Conservation (phyloP, 306 rosid species). For the Chamaecrista fasciculata region DNA sequence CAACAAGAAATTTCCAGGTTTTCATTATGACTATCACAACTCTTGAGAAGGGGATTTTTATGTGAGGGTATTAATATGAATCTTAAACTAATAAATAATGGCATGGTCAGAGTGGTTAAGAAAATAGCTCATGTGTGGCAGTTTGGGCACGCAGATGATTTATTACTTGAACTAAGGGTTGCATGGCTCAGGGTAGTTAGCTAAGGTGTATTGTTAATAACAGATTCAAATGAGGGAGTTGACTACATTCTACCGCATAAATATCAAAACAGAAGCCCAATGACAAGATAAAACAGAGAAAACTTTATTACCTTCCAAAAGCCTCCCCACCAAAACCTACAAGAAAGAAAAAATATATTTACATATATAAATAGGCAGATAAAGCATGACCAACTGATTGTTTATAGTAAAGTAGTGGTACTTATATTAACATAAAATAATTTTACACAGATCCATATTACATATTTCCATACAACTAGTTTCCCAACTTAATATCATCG, state of each 20-base stretch:
- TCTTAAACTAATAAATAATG: too few species aligned
- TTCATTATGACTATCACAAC: too few species aligned
- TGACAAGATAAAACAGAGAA: background rate
- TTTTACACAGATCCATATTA: background rate
- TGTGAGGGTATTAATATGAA: too few species aligned
- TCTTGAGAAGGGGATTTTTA: too few species aligned
- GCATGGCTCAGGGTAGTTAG: too few species aligned
- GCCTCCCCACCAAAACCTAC: slow-evolving; percentile 99
- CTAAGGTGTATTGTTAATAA: too few species aligned
- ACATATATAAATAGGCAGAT: slow-evolving; percentile 3
- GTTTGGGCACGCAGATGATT: too few species aligned
- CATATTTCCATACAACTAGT: background rate
- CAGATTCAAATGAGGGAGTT: too few species aligned
- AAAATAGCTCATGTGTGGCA: too few species aligned
- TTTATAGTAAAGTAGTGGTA: background rate
- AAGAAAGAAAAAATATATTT: slow-evolving; percentile 17
- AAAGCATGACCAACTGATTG: background rate
- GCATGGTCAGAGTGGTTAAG: too few species aligned
- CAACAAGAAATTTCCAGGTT: too few species aligned
- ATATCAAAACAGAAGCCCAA: background rate
- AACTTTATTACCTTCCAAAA: slow-evolving; percentile 70
- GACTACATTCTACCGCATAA: slow-evolving; percentile 7
- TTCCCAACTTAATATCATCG: background rate
- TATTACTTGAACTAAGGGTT: too few species aligned
- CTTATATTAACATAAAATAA: background rate